A percentile compares a stretch with the other conserved stretches of the same genome.
Conservation (phyloP, 805 yeast species). For the Kazachstania taianensis region DNA sequence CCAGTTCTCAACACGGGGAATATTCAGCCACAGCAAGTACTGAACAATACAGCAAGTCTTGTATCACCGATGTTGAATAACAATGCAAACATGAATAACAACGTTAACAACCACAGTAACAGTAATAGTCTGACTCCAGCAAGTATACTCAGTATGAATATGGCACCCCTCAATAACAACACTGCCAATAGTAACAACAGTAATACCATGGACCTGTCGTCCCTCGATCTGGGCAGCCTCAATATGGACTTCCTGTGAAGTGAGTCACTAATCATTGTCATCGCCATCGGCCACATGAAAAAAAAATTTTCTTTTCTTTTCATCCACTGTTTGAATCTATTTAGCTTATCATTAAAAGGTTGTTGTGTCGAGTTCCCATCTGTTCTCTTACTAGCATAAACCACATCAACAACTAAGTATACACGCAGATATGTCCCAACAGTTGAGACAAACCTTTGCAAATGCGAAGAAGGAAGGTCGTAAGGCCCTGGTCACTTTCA, state of each 20-base stretch:
- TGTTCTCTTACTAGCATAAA: not conserved
- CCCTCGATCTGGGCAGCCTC: slow-evolving; percentile 21
- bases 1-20: slow-evolving; percentile 1
- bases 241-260: slow-evolving; percentile 25
- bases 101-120: not conserved
- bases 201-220: slow-evolving; percentile 19
- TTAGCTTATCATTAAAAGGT: no score
- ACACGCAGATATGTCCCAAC: slow-evolving; percentile 22
- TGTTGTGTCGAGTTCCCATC: no score
- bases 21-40: no score
- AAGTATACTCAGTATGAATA: slow-evolving; percentile 14
- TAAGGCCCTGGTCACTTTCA: slow-evolving; percentile 80
- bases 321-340: no score
- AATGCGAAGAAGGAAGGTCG: slow-evolving; percentile 56
- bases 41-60: no score
- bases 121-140: slow-evolving; percentile 9
- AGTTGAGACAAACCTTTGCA: slow-evolving; percentile 43
- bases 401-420: not conserved
- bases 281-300: no score
- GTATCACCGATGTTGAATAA: not conserved
- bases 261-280: not conserved
- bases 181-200: slow-evolving; percentile 4
- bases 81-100: not conserved
- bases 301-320: no score
- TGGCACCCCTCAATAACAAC: slow-evolving; percentile 4